These are phyloP conservation scores for Eremothecium gossypii DNA, from an alignment of 1,139 yeast genomes.

Conservation along the genomic window DNA sequence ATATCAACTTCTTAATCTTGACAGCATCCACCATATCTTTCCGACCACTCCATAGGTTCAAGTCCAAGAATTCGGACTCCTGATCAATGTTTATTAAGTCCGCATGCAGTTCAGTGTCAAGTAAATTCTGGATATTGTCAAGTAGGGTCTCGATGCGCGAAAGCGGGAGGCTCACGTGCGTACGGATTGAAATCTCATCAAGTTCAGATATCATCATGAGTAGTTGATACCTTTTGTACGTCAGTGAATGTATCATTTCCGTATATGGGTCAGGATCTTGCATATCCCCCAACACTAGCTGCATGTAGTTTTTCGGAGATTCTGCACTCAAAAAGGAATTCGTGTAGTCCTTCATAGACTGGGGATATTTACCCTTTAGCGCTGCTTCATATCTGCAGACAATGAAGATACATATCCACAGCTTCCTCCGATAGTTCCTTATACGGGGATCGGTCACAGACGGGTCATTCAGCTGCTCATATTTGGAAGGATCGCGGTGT, in stretches of 20 bases:
- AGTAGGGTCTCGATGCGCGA: conserved; percentile 13
- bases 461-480: conserved; percentile 13
- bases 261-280: conserved; percentile 8
- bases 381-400: conserved; percentile 21
- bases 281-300: conserved; percentile 17
- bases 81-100: conserved; percentile 1
- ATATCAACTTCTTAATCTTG: conserved; percentile 10
- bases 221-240: conserved; percentile 19
- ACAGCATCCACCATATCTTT: neutral
- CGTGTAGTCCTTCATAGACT: conserved; percentile 13
- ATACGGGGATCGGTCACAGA: conserved; percentile 15
- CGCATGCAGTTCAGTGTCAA: conserved; percentile 1
- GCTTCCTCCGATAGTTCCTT: conserved; percentile 22
- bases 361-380: conserved; percentile 20
- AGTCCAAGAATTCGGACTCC: neutral
- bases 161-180: conserved; percentile 13
- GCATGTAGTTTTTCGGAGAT: conserved; percentile 16
- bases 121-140: conserved; percentile 10
- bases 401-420: conserved; percentile 22
- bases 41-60: neutral
- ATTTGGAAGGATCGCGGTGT: conserved; percentile 27
- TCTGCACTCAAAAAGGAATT: conserved; percentile 14
- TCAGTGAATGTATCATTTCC: conserved; percentile 15
- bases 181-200: conserved; percentile 17
- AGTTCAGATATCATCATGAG: conserved; percentile 20